Evolutionary conservation across 352 stramenopile genomes (phyloP), one percentile per base, ranked within the genome.

Genomic region (Phytopythium delawarense): DNA sequence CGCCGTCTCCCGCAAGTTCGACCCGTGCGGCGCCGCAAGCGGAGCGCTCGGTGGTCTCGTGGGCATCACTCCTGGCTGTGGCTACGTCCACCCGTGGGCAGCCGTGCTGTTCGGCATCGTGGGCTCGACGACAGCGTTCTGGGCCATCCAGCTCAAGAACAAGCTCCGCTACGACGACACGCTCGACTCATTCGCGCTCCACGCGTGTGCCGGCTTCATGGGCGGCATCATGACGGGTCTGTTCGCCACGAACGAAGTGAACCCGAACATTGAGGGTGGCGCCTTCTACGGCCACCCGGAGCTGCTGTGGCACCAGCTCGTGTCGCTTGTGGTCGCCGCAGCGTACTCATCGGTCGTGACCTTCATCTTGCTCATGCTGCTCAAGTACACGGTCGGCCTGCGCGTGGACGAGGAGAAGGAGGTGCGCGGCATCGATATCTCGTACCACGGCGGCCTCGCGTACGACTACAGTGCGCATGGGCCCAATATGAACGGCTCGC

Each of bases 141-240:
- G 25, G 21, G 54, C 58, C 37, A 48, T 71, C 28, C 45, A 58
- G 18, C 16, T 79, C 7, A 72, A 75, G 59, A 59, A 71, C 56
- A 16, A 32, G 1, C 35, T 67, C 37, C 57, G 62, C 12, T 71
- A 64, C 50, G 71, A 79, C 57, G 71, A 79, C 21, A 71, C 61
- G 3, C 55, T 79, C 20, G 71, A 79, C 55, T 64, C 60, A n/a
- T 75, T 77, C 54, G 69, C 57, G 2, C 25, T 79, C 12, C 69
- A 79, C 55, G 65, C 39, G 16, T 57, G 55, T 20, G 58, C 12
- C 7, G 71, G 71, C 21, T 62, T 71, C 46, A 50, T 68, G 44
- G 71, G 71, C 16, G 62, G 58, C 30, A 34, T 79, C 7, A 35
- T 74, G n/a, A 58, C 62, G 9, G 71, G 68, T 15, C 50, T 79